These are phyloP conservation scores for Protomyces inundatus DNA, from an alignment of 1,139 yeast genomes.

Conservation along the genomic window DNA sequence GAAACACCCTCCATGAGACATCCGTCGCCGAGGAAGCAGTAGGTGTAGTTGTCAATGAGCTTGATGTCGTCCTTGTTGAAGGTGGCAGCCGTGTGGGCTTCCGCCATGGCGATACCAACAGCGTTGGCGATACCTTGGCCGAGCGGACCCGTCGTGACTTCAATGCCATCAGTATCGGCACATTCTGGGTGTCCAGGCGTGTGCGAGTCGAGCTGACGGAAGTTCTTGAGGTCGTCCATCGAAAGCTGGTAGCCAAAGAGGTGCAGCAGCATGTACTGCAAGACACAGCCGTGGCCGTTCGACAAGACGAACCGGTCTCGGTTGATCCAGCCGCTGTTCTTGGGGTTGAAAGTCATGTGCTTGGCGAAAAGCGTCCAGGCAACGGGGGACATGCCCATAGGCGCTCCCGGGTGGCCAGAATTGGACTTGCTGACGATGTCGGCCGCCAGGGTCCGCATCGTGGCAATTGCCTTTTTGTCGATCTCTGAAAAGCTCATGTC, in stretches of 20 bases:
- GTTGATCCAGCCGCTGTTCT: conserved; percentile 86
- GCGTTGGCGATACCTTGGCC: conserved; percentile 98
- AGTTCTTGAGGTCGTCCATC: conserved; percentile 80
- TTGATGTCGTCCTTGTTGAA: conserved; percentile 83
- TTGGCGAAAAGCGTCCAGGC: conserved; percentile 71
- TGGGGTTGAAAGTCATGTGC: conserved; percentile 76
- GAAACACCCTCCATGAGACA: conserved; percentile 99
- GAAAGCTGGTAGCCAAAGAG: conserved; percentile 77
- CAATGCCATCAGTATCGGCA: conserved; percentile 75
- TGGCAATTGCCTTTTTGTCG: conserved; percentile 73
- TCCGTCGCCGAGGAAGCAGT: conserved; percentile 90
- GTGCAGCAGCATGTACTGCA: conserved; percentile 79
- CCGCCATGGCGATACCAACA: conserved; percentile 95
- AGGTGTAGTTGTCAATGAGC: conserved; percentile 70
- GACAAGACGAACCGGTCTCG: conserved; percentile 93
- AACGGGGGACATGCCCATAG: conserved; percentile 93
- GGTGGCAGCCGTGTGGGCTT: conserved; percentile 83
- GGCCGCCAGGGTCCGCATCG: conserved; percentile 81
- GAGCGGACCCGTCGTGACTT: conserved; percentile 97
- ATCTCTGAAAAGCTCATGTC: conserved; percentile 44
- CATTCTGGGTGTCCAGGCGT: conserved; percentile 98
- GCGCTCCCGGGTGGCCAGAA: conserved; percentile 99
- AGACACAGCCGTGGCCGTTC: conserved; percentile 95
- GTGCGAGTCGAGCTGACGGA: conserved; percentile 86
- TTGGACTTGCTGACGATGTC: conserved; percentile 87